Base-by-base conservation (phyloP, 176 grass and related monocot genomes). In the Pharus latifolius region DNA sequence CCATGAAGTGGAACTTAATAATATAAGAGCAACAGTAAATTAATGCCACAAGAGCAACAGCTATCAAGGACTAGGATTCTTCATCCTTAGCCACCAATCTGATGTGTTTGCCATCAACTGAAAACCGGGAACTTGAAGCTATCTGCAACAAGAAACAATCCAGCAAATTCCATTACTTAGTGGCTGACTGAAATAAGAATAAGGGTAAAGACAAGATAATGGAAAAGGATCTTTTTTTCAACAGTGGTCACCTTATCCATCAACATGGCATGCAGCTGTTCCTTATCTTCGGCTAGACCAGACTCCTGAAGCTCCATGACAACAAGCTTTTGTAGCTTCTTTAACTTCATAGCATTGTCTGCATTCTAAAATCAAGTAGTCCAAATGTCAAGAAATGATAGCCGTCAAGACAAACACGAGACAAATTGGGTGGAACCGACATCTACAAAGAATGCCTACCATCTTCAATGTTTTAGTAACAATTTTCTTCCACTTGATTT, bases 401-500 rank as follows among this genome's bases (percentile, higher is more conserved):
- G 26, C 15, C 67, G 5, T 0, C 24, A 51, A 49, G 28, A 55
- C 17, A 71, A 34, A 1, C 15, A 38, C n/a, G n/a, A n/a, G n/a
- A n/a, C 5, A 69, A 13, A 84, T 11, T 17, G 12, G 10, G 78
- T 5, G 1, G 49, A 20, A 67, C 32, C n/a, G 44, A 18, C 3
- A 41, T 20, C 7, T 37, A 41, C 37, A 43, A 6, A 29, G 45
- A 33, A 44, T 10, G 22, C 76, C 76, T 83, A 94, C 90, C 43
- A 0, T 69, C 83, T 94, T 81, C 7, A 91, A 75, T 61, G 73
- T 72, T 26, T 78, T 94, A 40, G 78, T 88, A 54, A 94, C 71
- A 46, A 99, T 80, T 56, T 99, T 94, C 84, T 86, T 99, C 95
- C 95, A 99, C 57, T 88, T 91, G 63, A 94, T 86, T 73, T 88